Evolutionary conservation across 1,139 yeast species (phyloP).

Genomic region (Magnusiomyces sp.): DNA sequence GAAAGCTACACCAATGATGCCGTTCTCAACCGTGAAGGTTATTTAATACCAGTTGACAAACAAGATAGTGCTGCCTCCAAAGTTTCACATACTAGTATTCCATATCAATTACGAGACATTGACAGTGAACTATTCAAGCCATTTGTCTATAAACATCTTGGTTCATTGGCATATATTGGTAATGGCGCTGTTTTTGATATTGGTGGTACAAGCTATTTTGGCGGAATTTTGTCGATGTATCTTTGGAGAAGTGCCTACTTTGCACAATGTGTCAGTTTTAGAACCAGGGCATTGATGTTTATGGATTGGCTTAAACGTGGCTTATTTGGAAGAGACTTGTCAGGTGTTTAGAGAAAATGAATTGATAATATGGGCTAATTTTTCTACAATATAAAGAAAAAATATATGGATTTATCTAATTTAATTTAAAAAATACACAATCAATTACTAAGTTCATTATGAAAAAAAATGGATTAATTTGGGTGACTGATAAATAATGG

Average conservation of each 20-base stretch:
- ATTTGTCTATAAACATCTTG: slow-evolving; percentile 49
- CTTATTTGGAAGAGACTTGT: slow-evolving; percentile 50
- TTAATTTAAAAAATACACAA: no score
- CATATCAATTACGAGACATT: slow-evolving; percentile 28
- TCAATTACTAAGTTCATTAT: no score
- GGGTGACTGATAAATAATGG: no score
- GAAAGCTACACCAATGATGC: no score
- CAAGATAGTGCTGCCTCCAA: no score
- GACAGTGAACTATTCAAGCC: slow-evolving; percentile 49
- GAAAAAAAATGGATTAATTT: no score
- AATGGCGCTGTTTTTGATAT: slow-evolving; percentile 58
- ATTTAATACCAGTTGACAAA: no score
- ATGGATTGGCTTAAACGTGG: slow-evolving; percentile 61
- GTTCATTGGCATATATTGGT: slow-evolving; percentile 55
- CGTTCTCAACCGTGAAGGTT: no score
- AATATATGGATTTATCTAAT: no score
- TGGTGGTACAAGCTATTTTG: slow-evolving; percentile 47
- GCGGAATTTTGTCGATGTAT: slow-evolving; percentile 57
- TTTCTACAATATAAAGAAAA: no score
- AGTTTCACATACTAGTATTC: no score
- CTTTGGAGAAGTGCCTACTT: slow-evolving; percentile 60
- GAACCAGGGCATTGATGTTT: slow-evolving; percentile 49
- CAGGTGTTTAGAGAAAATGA: slow-evolving; percentile 24
- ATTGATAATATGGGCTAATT: no score
- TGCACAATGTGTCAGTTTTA: slow-evolving; percentile 51